phyloP scores from a whole-genome alignment of 108 stramenopile species.

The Parietichytrium sp. region DNA sequence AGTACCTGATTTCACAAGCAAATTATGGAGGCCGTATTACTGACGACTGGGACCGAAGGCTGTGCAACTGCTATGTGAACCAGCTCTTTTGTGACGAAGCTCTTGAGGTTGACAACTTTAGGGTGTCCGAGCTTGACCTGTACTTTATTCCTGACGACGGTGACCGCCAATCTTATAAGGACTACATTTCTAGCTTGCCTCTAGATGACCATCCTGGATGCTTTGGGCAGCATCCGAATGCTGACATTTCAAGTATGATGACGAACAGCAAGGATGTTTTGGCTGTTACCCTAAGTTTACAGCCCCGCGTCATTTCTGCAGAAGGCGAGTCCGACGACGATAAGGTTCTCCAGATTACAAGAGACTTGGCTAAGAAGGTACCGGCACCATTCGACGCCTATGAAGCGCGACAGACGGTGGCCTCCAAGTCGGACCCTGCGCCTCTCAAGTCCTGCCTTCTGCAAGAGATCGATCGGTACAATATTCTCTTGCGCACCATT shows the following conservation, averaged over 20 bases:
- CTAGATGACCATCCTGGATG: constrained; percentile 61
- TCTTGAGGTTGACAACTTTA: constrained; percentile 51
- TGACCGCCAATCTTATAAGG: constrained; percentile 58
- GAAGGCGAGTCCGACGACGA: constrained; percentile 54
- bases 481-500: constrained; percentile 50
- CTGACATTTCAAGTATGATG: constrained; percentile 62
- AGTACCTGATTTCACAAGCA: constrained; percentile 68
- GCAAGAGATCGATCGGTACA: constrained; percentile 67
- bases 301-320: constrained; percentile 49
- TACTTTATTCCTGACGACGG: constrained; percentile 62
- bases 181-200: constrained; percentile 52
- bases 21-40: constrained; percentile 74
- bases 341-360: constrained; percentile 48
- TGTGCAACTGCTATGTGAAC: constrained; percentile 64
- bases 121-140: constrained; percentile 38
- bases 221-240: constrained; percentile 70
- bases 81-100: constrained; percentile 63
- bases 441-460: constrained; percentile 65
- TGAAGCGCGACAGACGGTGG: constrained; percentile 44
- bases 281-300: constrained; percentile 51
- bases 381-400: constrained; percentile 54
- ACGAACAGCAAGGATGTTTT: constrained; percentile 60
- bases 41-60: constrained; percentile 67
- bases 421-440: constrained; percentile 59
- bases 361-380: constrained; percentile 48